Conservation (phyloP, 768 basidiomycete species). For the Neoboletus subvelutipes region DNA sequence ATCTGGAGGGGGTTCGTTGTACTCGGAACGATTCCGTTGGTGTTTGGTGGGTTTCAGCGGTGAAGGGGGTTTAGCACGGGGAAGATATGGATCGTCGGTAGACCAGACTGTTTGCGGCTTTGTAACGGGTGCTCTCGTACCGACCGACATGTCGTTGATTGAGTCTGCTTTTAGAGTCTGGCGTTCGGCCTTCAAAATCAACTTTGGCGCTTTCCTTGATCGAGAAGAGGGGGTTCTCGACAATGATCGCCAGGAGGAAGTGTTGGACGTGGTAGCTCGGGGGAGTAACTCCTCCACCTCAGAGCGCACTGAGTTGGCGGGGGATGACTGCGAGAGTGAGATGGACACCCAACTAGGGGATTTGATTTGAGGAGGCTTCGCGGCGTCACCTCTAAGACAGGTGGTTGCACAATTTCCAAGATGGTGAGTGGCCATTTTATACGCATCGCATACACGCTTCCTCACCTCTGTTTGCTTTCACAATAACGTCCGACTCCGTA, state of each 20-base stretch:
- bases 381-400: background rate
- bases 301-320: background rate
- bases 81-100: constrained; percentile 20
- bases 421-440: constrained; percentile 1
- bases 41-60: constrained; percentile 15
- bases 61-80: constrained; percentile 20
- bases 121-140: background rate
- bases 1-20: background rate
- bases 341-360: background rate
- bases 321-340: background rate
- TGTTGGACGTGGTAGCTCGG: background rate
- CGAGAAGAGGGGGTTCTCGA: background rate
- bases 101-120: constrained; percentile 11
- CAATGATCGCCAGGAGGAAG: background rate
- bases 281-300: background rate
- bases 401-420: background rate
- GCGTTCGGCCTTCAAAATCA: background rate
- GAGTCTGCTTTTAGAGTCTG: background rate
- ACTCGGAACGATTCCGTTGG: constrained; percentile 8
- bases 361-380: background rate
- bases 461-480: constrained; percentile 7
- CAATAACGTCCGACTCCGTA: background rate
- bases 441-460: background rate
- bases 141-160: background rate
- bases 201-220: background rate